A percentile compares a stretch with the other conserved stretches of the same genome.
These are phyloP conservation scores for Corchorus olitorius DNA, from an alignment of 345 rosid genomes.

Conservation along the genomic window DNA sequence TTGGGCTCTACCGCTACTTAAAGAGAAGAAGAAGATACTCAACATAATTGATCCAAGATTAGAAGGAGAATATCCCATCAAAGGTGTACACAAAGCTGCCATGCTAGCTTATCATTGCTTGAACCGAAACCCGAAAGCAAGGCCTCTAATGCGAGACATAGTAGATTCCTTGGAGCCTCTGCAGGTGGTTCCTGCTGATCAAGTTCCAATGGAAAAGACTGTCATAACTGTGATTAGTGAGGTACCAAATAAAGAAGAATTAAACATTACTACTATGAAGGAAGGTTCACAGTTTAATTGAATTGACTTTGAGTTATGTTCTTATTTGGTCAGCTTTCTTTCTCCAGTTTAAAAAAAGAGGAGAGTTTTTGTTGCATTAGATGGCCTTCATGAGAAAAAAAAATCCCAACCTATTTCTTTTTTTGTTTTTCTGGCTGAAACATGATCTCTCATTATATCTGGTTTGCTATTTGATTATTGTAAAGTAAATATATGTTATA, in stretches of 20 bases:
- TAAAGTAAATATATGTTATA: neutral
- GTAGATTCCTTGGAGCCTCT: conserved; percentile 94
- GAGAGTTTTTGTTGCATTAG: neutral
- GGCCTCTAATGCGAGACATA: conserved; percentile 97
- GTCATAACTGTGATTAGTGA: conserved; percentile 49
- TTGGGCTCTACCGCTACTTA: conserved; percentile 87
- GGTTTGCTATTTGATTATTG: neutral
- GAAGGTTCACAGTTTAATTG: conserved; percentile 20
- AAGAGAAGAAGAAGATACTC: conserved; percentile 84
- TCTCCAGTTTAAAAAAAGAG: neutral
- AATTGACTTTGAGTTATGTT: neutral
- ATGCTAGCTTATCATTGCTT: conserved; percentile 98
- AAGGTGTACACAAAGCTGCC: conserved; percentile 85
- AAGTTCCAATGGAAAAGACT: conserved; percentile 37
- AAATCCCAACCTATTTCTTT: neutral
- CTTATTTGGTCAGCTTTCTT: neutral
- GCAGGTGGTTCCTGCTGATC: conserved; percentile 47
- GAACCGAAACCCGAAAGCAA: conserved; percentile 86
- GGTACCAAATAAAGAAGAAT: conserved; percentile 38
- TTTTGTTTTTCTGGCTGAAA: neutral
- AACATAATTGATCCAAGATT: conserved; percentile 79
- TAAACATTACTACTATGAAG: conserved; percentile 24
- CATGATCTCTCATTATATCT: neutral
- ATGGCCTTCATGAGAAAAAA: neutral
- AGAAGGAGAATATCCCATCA: conserved; percentile 69